A percentile compares a stretch with the other conserved stretches of the same genome.
Conservation (phyloP, 78 protist genomes). For the Emiliania huxleyi region DNA sequence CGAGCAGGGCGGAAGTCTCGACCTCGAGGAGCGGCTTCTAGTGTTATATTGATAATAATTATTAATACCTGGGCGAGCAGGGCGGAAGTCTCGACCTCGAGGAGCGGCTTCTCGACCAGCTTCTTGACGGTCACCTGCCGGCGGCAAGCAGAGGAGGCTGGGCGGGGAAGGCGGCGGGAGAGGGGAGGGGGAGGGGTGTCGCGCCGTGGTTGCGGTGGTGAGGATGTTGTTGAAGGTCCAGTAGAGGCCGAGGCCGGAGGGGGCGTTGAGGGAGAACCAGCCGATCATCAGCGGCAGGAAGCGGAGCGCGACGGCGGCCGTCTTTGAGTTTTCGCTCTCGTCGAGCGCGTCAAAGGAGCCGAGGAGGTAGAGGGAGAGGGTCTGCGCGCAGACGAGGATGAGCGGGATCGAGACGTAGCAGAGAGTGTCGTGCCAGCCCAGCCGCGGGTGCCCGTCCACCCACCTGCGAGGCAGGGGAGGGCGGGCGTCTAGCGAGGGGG, state of each 20-base stretch:
- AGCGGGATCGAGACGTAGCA: background rate
- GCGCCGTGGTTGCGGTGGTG: background rate
- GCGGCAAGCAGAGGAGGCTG: too few species aligned
- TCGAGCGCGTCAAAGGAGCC: background rate
- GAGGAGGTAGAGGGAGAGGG: background rate
- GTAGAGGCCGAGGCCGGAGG: background rate
- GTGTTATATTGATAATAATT: too few species aligned
- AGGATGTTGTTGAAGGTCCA: background rate
- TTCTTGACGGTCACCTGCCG: background rate
- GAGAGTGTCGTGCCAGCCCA: background rate
- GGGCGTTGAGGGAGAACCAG: background rate
- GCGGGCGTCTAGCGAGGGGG: too few species aligned
- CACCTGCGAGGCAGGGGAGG: too few species aligned
- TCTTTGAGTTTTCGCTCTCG: background rate
- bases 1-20: background rate
- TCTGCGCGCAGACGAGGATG: background rate
- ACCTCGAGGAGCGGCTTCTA: background rate
- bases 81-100: background rate
- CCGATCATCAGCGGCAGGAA: background rate
- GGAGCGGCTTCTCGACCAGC: background rate
- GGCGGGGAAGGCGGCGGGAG: too few species aligned
- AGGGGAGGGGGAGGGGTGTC: too few species aligned
- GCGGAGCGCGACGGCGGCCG: background rate
- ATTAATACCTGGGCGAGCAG: background rate
- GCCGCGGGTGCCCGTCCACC: background rate